A percentile compares a stretch with the other conserved stretches of the same genome.
phyloP scores from a whole-genome alignment of 345 rosid genomes.

The Clausena lansium region DNA sequence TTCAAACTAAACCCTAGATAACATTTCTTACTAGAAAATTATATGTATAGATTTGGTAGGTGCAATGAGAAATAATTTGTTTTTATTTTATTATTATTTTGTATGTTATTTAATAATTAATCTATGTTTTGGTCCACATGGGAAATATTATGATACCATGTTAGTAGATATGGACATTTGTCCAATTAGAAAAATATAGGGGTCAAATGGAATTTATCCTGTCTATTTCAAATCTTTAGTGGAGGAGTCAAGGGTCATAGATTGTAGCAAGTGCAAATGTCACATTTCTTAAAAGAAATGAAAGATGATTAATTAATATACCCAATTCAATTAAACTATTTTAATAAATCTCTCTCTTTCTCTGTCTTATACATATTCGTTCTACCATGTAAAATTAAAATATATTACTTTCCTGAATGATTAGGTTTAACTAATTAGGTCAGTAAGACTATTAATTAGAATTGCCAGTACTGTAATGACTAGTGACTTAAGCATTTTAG shows the following conservation, averaged over 20 bases:
- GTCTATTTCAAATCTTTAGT: conserved; percentile 31
- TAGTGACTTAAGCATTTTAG: conserved; percentile 24
- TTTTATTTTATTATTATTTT: background rate
- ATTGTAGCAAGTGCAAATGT: conserved; percentile 19
- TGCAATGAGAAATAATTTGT: background rate
- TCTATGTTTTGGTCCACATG: conserved; percentile 24
- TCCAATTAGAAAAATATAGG: background rate
- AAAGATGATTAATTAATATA: conserved; percentile 6
- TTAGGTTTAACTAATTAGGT: background rate
- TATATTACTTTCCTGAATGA: background rate
- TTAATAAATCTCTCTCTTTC: background rate
- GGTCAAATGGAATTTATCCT: conserved; percentile 29
- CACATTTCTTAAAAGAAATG: conserved; percentile 25
- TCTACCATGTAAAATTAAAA: background rate
- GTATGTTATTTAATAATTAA: background rate
- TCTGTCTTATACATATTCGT: background rate
- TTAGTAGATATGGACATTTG: conserved; percentile 14
- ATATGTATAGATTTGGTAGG: background rate
- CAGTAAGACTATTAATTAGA: conserved; percentile 7
- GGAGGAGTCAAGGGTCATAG: conserved; percentile 60
- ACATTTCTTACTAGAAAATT: background rate
- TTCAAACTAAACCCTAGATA: background rate
- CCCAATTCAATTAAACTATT: background rate
- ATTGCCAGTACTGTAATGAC: conserved; percentile 23
- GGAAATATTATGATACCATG: conserved; percentile 30